Evolutionary conservation across 345 rosid species (phyloP).

Genomic region (Cardiospermum halicacabum): DNA sequence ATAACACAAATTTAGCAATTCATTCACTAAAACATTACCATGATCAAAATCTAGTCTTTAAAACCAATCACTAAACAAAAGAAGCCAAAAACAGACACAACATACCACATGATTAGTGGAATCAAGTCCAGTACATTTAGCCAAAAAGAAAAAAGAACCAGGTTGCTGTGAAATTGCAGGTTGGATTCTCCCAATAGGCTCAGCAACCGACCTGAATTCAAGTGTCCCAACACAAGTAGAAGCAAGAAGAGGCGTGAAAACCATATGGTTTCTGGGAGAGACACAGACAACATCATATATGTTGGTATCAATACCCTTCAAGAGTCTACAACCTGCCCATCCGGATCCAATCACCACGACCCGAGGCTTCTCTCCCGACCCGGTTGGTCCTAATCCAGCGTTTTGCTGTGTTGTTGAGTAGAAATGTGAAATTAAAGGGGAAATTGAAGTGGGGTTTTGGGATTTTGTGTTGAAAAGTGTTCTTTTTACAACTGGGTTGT

Average conservation of each 20-base stretch:
- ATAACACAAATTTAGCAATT: background rate
- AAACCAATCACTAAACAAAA: background rate
- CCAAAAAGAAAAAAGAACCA: constrained; percentile 69
- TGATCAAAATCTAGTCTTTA: background rate
- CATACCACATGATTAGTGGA: constrained; percentile 50
- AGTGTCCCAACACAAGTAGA: constrained; percentile 98
- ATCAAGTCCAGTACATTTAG: constrained; percentile 61
- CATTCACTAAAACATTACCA: background rate
- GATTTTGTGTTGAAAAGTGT: constrained; percentile 3
- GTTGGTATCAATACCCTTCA: constrained; percentile 74
- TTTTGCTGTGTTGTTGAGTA: constrained; percentile 12
- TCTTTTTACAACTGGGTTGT: constrained; percentile 8
- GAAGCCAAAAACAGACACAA: background rate
- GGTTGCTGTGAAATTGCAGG: constrained; percentile 80
- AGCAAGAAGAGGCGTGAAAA: constrained; percentile 82
- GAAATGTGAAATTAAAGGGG: constrained; percentile 20
- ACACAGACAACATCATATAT: constrained; percentile 81
- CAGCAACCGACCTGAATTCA: constrained; percentile 91
- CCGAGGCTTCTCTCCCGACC: constrained; percentile 59
- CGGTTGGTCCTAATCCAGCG: constrained; percentile 56
- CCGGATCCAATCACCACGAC: constrained; percentile 88
- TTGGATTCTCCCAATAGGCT: constrained; percentile 78
- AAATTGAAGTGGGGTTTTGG: background rate
- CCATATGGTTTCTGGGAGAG: constrained; percentile 90
- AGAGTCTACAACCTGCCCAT: constrained; percentile 88